These are phyloP conservation scores for Batrachochytrium dendrobatidis DNA, from an alignment of 371 early-diverging fungal species.

Conservation along the genomic window DNA sequence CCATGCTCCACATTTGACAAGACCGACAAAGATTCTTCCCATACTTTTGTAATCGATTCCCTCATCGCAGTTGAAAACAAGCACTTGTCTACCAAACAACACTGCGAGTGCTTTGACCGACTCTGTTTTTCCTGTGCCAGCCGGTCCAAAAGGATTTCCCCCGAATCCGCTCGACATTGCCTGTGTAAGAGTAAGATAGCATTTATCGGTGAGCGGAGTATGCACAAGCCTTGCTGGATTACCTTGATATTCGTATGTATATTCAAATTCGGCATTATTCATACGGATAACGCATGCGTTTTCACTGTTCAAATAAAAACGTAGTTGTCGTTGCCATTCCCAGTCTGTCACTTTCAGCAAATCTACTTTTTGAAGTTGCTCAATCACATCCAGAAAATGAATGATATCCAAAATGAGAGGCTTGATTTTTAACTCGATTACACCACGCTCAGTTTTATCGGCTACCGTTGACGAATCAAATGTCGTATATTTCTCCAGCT, in stretches of 20 bases:
- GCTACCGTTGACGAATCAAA: slow-evolving; percentile 31
- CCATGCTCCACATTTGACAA: slow-evolving; percentile 53
- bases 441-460: slow-evolving; percentile 23
- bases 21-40: slow-evolving; percentile 46
- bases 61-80: slow-evolving; percentile 54
- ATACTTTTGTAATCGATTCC: slow-evolving; percentile 51
- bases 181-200: slow-evolving; percentile 46
- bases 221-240: slow-evolving; percentile 48
- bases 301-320: slow-evolving; percentile 35
- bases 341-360: slow-evolving; percentile 27
- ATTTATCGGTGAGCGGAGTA: slow-evolving; percentile 49
- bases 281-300: slow-evolving; percentile 30
- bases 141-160: slow-evolving; percentile 50
- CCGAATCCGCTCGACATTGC: slow-evolving; percentile 50
- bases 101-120: slow-evolving; percentile 47
- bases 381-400: slow-evolving; percentile 42
- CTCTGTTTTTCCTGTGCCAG: slow-evolving; percentile 51
- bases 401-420: slow-evolving; percentile 42
- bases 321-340: slow-evolving; percentile 42
- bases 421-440: slow-evolving; percentile 38
- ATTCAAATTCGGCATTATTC: slow-evolving; percentile 38
- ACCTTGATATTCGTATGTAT: slow-evolving; percentile 51
- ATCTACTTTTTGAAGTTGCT: slow-evolving; percentile 25
- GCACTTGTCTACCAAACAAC: slow-evolving; percentile 47
- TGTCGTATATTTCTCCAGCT: slow-evolving; percentile 40